Evolutionary conservation across 2,329 filamentous ascomycete species (phyloP), one percentile per base, ranked within the genome.

Genomic region (Pseudogymnoascus destructans): DNA sequence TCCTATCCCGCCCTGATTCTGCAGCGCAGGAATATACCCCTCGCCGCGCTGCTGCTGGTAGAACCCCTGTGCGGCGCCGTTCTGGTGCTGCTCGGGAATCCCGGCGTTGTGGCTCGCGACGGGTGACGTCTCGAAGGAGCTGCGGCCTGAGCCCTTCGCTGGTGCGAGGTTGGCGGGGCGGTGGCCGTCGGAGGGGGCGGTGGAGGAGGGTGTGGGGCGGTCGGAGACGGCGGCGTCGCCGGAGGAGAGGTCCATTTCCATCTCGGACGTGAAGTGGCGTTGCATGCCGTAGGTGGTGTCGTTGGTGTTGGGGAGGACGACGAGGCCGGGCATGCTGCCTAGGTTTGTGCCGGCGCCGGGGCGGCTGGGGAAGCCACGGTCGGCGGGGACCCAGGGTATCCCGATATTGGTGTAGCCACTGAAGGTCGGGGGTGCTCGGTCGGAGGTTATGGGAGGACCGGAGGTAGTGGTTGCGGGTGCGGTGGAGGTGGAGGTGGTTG

Each of bases 201-300:
- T 81, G 3, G 81, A 84, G 64, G 79, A 82, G 2, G 81, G 81
- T 9, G 81, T 84, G 19, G 75, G 79, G n/a, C 77, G 72, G 61
- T 74, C 79, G 2, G 79, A 81, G 54, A 52, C 15, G n/a, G 25
- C 25, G 71, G 71, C 73, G 19, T 72, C 73, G 15, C 79, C 77
- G 2, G 78, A 74, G 0, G 79, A 80, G 3, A 70, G 72, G 0
- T 75, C 77, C 58, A 75, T 66, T 40, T 78, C 76, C 57, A 75
- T 57, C 13, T 55, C 49, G 15, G 57, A 57, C 27, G 23, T 32
- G 46, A 52, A 52, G 21, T 52, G 46, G 30, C 55, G 19, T 23
- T 57, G 55, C 7, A 52, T 25, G 23, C 46, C 46, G 25, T 52
- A 52, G n/a, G 46, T 52, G 9, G 46, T 52, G n/a, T 52, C 25